Evolutionary conservation across 495 filamentous ascomycete species (phyloP), one percentile per base, ranked within the genome.

Genomic region (Thermothielavioides terrestris): DNA sequence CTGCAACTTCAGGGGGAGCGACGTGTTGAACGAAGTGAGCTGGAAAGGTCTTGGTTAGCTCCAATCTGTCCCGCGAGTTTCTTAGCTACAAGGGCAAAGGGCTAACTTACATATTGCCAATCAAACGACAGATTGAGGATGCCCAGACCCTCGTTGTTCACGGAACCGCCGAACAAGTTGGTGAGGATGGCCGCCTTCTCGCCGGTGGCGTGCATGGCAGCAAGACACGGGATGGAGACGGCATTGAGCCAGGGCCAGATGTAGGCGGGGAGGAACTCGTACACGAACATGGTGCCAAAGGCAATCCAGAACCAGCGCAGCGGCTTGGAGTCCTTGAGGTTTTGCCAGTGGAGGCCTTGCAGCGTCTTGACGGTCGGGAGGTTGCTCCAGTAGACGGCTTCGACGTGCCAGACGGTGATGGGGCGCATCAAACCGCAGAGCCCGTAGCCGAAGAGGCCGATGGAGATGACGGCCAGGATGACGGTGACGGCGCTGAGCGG

Each of bases 221-320:
- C 79, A 6, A 83, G 63, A 50, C 79, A 81, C 52, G 77, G 74
- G 27, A 83, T 72, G 1, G 72, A 77, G 25, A 83, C 56, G 7
- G 75, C 74, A 28, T 70, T 74, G 5, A 82, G 67, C 64, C 73
- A 69, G 0, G 76, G 66, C 25, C 76, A 68, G 15, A 81, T 76
- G 49, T 75, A 81, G 15, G 50, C 53, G 1, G 78, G 79, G 34
- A 82, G 64, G n/a, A 76, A 68, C 53, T 80, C 76, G 57, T 70
- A 83, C 3, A 72, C 28, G 37, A 67, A 66, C 34, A 71, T 60
- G 42, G 65, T 61, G 1, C 32, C 36, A 49, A 75, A 73, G 23
- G 60, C 46, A 42, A 63, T 65, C 54, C 61, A 67, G 57, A 76
- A 76, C 37, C 68, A 59, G 17, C 60, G 61, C 3, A 76, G 49